Evolutionary conservation across 192 early-diverging fungal species (phyloP).

Genomic region (Jimgerdemannia flammicorona): DNA sequence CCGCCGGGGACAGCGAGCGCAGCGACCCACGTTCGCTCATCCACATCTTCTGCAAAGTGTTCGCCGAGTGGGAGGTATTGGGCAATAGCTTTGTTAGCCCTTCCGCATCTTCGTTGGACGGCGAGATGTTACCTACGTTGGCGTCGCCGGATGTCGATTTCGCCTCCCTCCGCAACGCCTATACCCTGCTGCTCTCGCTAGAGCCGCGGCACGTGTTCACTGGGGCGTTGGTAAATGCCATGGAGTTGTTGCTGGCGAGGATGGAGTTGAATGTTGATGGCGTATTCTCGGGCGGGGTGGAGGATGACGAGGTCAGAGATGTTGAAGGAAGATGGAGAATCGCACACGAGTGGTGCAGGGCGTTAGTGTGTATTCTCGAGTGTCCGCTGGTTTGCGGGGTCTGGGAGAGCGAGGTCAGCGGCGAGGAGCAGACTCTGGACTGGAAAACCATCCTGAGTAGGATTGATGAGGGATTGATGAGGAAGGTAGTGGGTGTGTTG

Average conservation of each 20-base stretch:
- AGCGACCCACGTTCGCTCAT: not conserved
- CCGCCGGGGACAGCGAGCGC: not conserved
- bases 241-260: constrained; percentile 6
- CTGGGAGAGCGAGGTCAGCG: no score
- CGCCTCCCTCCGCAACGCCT: not conserved
- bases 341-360: not conserved
- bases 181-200: not conserved
- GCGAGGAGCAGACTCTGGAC: not conserved
- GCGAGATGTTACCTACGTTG: not conserved
- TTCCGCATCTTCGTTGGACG: not conserved
- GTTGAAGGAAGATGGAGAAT: constrained; percentile 1
- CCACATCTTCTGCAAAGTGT: not conserved
- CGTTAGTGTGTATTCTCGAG: not conserved
- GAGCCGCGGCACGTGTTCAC: not conserved
- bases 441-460: not conserved
- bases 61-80: constrained; percentile 9
- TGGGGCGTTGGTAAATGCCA: not conserved
- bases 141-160: not conserved
- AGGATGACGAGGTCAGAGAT: not conserved
- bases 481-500: not conserved
- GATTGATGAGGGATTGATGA: not conserved
- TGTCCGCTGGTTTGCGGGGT: not conserved
- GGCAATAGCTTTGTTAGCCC: constrained; percentile 16
- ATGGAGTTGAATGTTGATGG: constrained; percentile 12
- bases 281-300: not conserved